Evolutionary conservation across 805 yeast species (phyloP).

Genomic region (Kuraishia cidri): DNA sequence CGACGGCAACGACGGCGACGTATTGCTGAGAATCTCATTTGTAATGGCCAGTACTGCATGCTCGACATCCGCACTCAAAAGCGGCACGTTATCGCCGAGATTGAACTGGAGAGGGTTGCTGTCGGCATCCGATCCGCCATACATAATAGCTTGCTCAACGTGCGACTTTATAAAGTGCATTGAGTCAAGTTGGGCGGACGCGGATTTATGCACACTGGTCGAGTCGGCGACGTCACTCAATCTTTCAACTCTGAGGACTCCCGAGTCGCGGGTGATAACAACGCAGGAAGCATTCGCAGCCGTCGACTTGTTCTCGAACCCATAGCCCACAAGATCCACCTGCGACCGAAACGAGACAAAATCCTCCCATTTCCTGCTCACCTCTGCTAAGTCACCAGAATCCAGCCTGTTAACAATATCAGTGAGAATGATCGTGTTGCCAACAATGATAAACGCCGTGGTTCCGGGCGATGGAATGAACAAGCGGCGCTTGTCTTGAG

Average conservation of each 20-base stretch:
- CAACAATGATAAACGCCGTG: constrained; percentile 49
- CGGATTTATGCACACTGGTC: not conserved
- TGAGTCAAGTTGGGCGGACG: not conserved
- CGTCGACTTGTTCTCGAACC: constrained; percentile 16
- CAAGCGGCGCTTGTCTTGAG: constrained; percentile 32
- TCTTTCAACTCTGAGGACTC: constrained; percentile 53
- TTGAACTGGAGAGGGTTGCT: constrained; percentile 39
- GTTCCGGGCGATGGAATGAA: constrained; percentile 48
- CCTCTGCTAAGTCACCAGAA: constrained; percentile 15
- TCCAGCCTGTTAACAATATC: constrained; percentile 39
- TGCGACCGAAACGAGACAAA: constrained; percentile 45
- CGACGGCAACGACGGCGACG: constrained; percentile 48
- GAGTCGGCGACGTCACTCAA: constrained; percentile 6
- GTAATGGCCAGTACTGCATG: constrained; percentile 41
- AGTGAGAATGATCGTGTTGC: constrained; percentile 54
- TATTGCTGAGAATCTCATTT: constrained; percentile 47
- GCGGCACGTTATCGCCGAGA: constrained; percentile 1
- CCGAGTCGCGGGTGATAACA: constrained; percentile 38
- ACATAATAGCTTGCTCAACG: constrained; percentile 79
- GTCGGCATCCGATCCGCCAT: constrained; percentile 25
- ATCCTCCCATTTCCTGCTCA: constrained; percentile 72
- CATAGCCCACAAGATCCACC: constrained; percentile 49
- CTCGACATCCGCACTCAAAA: constrained; percentile 27
- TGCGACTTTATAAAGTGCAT: constrained; percentile 47
- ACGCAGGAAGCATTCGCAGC: constrained; percentile 1